Evolutionary conservation across 2,329 filamentous ascomycete genomes (phyloP), one percentile per base, ranked within the genome.

Genomic region (Hymenoscyphus linearis): DNA sequence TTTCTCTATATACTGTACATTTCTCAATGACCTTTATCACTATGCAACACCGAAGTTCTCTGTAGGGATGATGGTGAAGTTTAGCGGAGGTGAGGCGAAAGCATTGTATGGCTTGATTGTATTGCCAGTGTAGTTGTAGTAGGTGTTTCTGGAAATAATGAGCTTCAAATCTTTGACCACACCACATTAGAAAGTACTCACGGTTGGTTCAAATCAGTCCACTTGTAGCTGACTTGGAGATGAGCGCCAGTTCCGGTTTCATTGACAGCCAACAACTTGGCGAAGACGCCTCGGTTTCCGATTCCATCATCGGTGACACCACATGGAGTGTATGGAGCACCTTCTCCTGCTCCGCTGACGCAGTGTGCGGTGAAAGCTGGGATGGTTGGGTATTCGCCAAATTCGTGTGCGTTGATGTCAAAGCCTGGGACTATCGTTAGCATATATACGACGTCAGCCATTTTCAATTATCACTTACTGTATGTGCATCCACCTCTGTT

Each of bases 351-450:
- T 13, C 4, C 34, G 26, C 62, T 60, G 18, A 37, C 52, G 55
- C 62, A 64, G 25, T 56, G 54, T 5, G 62, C 62, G 14, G 60
- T 53, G 58, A 64, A 64, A 10, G 62, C 37, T 25, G 62, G 62
- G 34, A 62, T 59, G 52, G 27, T 52, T 34, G 40, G 40, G 56
- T 55, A 37, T 16, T 35, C 25, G 14, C 31, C 31, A 9, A 31
- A 50, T 16, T 36, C 52, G 14, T 54, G 14, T 57, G 47, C 60
- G 22, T 61, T 52, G 52, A 65, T 57, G 53, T 65, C 58, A 61
- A 65, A 65, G 40, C 57, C 63, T 62, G 14, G 12, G 22, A 31
- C 6, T 26, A 16, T 3, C 22, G 22, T 27, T 59, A 57, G 25
- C 9, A 35, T 18, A 52, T 16, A 35, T 18, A 52, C n/a, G 14